Percentiles rank a stretch among this genome's conserved stretches.
These are phyloP conservation scores for Calonectria pseudoreteaudii DNA, from an alignment of 2,329 filamentous ascomycete genomes.

Conservation along the genomic window DNA sequence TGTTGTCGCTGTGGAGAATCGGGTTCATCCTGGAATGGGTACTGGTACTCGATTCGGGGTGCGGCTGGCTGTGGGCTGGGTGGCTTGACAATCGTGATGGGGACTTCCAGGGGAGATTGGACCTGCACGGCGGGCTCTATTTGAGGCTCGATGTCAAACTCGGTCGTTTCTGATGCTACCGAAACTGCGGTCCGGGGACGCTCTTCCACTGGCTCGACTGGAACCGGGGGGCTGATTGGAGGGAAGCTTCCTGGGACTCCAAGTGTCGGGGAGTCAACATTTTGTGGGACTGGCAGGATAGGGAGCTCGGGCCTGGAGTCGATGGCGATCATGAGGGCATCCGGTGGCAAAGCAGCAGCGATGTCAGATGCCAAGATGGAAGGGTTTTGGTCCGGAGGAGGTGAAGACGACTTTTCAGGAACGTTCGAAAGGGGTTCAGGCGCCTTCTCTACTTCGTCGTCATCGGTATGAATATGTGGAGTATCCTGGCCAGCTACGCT, in stretches of 20 bases:
- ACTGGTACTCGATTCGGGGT: slow-evolving; percentile 59
- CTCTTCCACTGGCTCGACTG: slow-evolving; percentile 54
- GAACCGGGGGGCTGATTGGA: slow-evolving; percentile 50
- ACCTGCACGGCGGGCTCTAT: slow-evolving; percentile 62
- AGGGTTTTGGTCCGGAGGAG: slow-evolving; percentile 30
- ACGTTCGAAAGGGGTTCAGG: slow-evolving; percentile 25
- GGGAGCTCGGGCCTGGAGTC: slow-evolving; percentile 27
- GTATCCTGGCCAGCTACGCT: slow-evolving; percentile 24
- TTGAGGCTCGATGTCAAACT: slow-evolving; percentile 81
- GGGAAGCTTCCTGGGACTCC: slow-evolving; percentile 75
- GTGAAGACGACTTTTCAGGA: slow-evolving; percentile 27
- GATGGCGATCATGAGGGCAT: slow-evolving; percentile 31
- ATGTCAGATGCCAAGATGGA: slow-evolving; percentile 36
- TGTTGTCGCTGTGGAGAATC: slow-evolving; percentile 35
- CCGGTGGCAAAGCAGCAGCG: slow-evolving; percentile 39
- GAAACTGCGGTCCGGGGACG: slow-evolving; percentile 71
- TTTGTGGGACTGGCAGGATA: slow-evolving; percentile 25
- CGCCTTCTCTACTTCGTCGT: slow-evolving; percentile 23
- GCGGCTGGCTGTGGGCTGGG: slow-evolving; percentile 44
- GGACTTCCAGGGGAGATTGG: slow-evolving; percentile 38
- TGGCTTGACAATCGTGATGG: slow-evolving; percentile 43
- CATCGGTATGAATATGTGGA: slow-evolving; percentile 20
- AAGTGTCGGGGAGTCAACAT: slow-evolving; percentile 72
- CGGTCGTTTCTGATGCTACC: slow-evolving; percentile 70
- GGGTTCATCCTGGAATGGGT: slow-evolving; percentile 62